Base-by-base conservation (phyloP, 257 asterid species). In the Ajuga chamaepitys region DNA sequence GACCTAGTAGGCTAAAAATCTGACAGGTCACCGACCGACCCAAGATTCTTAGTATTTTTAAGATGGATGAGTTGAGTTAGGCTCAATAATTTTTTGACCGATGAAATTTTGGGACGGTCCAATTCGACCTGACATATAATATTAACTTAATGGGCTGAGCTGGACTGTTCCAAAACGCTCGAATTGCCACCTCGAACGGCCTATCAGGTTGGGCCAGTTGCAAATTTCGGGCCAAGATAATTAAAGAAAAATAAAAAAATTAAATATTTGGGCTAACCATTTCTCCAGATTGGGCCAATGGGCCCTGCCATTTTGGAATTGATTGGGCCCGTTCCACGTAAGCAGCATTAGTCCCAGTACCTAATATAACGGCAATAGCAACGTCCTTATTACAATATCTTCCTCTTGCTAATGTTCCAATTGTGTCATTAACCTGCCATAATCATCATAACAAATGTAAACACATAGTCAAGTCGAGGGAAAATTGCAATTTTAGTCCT, bases 351-450 rank as follows among this genome's bases (percentile, higher is more conserved):
- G 91, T 79, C 42, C 98, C 98, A 4, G 98, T 89, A 18, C 98
- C 97, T 75, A 92, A 79, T 66, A 92, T 92, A 70, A 89, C 96
- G 1, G 91, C 96, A 64, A 87, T 42, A 40, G 87, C 81, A 11
- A 92, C 97, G 50, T 87, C 82, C 0, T 71, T 80, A 70, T 87
- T 77, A 5, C 77, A 51, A 66, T 82, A 82, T 77, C 78, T 84
- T 47, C 98, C 98, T 68, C 98, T 93, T 25, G 95, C 98, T 61
- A 92, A 79, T 10, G 98, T 92, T 65, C 98, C 98, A 25, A 92
- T 81, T 17, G 98, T 89, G 65, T 92, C 97, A 47, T 92, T 92
- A 30, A 92, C 96, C 98, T 92, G 59, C 8, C 41, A 73, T 42
- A 30, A 40, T 42, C 4, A 30, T 30, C 60, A 18, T 40, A 50